These are phyloP conservation scores for Isochrysis galbana DNA, from an alignment of 78 protist genomes.

Conservation along the genomic window DNA sequence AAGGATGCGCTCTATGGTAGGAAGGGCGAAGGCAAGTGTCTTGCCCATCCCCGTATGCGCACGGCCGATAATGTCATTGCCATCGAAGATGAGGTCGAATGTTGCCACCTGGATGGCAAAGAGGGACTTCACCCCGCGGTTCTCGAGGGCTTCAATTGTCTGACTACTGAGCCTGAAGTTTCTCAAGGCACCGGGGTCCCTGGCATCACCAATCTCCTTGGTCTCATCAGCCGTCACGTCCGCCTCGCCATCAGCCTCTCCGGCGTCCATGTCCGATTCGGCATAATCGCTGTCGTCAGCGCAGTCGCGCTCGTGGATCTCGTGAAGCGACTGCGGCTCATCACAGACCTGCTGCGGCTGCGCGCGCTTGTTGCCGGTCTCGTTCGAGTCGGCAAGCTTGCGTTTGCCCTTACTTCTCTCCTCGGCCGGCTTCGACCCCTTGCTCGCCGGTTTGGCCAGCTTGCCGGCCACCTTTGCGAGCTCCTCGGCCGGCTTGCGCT, in stretches of 20 bases:
- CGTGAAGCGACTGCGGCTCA: background rate
- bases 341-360: background rate
- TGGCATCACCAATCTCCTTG: background rate
- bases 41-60: conserved; percentile 52
- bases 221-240: background rate
- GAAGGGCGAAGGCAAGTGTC: conserved; percentile 21
- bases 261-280: too few relatives aligned
- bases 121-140: background rate
- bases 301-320: background rate
- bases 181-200: background rate
- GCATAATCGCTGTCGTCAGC: too few relatives aligned
- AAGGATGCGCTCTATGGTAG: conserved; percentile 27
- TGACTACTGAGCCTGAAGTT: background rate
- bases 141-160: background rate
- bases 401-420: background rate
- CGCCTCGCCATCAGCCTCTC: background rate
- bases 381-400: too few relatives aligned
- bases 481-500: too few relatives aligned
- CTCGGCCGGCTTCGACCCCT: background rate
- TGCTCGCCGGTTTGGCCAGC: background rate
- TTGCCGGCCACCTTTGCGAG: too few relatives aligned
- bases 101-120: conserved; percentile 59
- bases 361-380: too few relatives aligned
- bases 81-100: conserved; percentile 52
- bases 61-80: conserved; percentile 59